phyloP scores from a whole-genome alignment of 352 stramenopile species.

The Phytophthora megakarya region DNA sequence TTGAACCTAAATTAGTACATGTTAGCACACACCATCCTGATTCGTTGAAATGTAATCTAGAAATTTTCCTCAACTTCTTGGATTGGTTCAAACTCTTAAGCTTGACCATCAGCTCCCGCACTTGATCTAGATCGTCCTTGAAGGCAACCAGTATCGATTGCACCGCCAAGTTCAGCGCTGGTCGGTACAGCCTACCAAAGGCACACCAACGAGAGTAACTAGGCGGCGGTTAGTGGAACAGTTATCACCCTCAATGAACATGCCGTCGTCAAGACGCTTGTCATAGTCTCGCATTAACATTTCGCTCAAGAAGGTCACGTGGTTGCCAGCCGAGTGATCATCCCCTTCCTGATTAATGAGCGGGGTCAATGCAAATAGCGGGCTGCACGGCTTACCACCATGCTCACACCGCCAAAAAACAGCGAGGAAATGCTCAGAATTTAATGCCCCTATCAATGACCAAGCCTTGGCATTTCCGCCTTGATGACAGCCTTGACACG shows the following conservation, averaged over 20 bases:
- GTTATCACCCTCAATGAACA: background rate
- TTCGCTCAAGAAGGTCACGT: background rate
- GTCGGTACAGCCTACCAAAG: background rate
- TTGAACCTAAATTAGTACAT: background rate
- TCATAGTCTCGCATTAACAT: background rate
- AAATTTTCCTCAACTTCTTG: background rate
- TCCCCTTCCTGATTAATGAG: no score
- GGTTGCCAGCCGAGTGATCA: background rate
- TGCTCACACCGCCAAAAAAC: background rate
- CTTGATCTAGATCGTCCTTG: background rate
- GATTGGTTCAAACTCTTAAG: constrained; percentile 5
- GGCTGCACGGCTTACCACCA: background rate
- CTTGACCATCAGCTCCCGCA: background rate
- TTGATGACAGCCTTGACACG: background rate
- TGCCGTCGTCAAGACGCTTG: background rate
- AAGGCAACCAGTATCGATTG: no score
- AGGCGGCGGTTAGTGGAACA: background rate
- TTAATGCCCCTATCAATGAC: background rate
- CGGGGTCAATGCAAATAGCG: background rate
- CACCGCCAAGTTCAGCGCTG: background rate
- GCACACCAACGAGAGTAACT: background rate
- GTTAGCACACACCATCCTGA: no score
- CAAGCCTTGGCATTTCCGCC: background rate
- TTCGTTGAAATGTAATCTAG: no score
- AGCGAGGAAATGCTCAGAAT: background rate